Evolutionary conservation across 192 early-diverging fungal species (phyloP).

Genomic region (Ambispora gerdemannii): DNA sequence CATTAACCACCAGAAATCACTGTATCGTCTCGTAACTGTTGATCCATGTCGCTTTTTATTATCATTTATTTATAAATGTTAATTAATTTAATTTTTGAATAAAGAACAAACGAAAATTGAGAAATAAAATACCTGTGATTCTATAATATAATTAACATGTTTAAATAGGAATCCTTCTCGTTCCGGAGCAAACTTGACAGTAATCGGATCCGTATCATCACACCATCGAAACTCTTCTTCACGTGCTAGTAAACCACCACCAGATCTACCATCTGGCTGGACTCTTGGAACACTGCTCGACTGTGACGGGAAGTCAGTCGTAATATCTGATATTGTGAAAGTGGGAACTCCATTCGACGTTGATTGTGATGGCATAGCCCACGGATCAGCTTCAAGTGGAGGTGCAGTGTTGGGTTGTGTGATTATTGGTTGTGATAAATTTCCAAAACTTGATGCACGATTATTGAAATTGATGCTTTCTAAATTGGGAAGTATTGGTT

Average conservation of each 20-base stretch:
- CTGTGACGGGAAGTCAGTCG: neutral
- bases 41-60: constrained; percentile 41
- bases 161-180: constrained; percentile 63
- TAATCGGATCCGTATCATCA: constrained; percentile 52
- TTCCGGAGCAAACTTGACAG: constrained; percentile 48
- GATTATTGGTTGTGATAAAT: constrained; percentile 26
- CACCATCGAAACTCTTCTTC: constrained; percentile 54
- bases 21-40: constrained; percentile 78
- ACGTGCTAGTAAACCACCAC: too few relatives aligned
- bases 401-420: constrained; percentile 34
- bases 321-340: neutral
- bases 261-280: constrained; percentile 21
- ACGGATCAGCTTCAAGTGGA: constrained; percentile 52
- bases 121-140: constrained; percentile 57
- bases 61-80: neutral
- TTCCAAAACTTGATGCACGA: constrained; percentile 10
- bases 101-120: neutral
- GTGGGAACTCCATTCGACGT: neutral
- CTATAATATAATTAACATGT: constrained; percentile 83
- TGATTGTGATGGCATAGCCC: constrained; percentile 41
- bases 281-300: neutral
- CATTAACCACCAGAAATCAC: constrained; percentile 87
- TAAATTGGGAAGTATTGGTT: constrained; percentile 57
- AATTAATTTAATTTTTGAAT: neutral
- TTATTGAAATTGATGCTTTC: constrained; percentile 45